Evolutionary conservation across 2,329 filamentous ascomycete genomes (phyloP).

Genomic region (Onygena corvina): DNA sequence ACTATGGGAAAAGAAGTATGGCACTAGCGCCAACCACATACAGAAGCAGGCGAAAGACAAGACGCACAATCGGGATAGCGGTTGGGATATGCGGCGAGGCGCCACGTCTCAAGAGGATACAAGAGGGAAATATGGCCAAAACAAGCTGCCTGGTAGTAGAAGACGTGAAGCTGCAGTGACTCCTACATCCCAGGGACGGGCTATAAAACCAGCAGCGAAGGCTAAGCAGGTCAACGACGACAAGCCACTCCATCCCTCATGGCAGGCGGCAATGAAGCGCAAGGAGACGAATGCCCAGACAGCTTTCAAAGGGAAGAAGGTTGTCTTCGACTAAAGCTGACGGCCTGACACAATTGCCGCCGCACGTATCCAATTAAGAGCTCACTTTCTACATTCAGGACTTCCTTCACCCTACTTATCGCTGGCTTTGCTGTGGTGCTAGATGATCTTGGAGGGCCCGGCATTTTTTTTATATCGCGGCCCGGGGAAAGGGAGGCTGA

Average conservation of each 20-base stretch:
- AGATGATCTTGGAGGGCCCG: too few relatives aligned
- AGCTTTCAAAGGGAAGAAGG: conserved; percentile 49
- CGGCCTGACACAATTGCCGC: neutral
- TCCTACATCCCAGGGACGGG: neutral
- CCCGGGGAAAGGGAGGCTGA: conserved; percentile 1
- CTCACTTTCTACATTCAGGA: too few relatives aligned
- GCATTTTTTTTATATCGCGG: too few relatives aligned
- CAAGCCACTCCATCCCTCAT: conserved; percentile 51
- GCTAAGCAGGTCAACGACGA: conserved; percentile 13
- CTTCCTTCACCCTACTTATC: too few relatives aligned
- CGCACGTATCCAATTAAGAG: too few relatives aligned
- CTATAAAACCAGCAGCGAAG: neutral
- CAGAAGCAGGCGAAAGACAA: conserved; percentile 29
- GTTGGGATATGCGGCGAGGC: conserved; percentile 49
- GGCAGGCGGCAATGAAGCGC: conserved; percentile 50
- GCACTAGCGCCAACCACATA: conserved; percentile 47
- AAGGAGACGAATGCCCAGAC: conserved; percentile 41
- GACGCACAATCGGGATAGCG: conserved; percentile 35
- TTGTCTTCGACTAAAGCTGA: conserved; percentile 45
- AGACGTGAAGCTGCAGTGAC: neutral
- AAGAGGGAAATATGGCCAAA: conserved; percentile 19
- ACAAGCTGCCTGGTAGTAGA: neutral
- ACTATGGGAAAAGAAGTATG: conserved; percentile 52
- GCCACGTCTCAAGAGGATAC: conserved; percentile 31
- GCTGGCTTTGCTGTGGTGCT: too few relatives aligned